These are phyloP conservation scores for Auricularia cornea DNA, from an alignment of 768 basidiomycete species.

Conservation along the genomic window DNA sequence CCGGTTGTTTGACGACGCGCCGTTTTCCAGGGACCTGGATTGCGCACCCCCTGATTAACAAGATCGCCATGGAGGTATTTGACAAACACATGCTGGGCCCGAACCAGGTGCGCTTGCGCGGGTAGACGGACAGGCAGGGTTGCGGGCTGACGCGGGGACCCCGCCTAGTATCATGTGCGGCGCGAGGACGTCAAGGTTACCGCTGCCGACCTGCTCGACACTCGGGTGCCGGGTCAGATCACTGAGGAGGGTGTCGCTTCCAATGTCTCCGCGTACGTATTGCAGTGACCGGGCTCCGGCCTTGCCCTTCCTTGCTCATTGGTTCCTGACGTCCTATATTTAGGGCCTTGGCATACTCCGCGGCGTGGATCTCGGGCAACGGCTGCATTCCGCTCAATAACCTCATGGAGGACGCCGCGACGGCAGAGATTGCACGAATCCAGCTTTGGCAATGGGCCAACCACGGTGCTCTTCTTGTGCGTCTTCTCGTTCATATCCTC, in stretches of 20 bases:
- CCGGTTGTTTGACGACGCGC: background rate
- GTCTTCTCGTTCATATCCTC: background rate
- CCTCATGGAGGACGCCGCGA: conserved; percentile 97
- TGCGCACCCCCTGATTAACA: conserved; percentile 91
- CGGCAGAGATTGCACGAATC: conserved; percentile 95
- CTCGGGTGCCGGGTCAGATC: conserved; percentile 76
- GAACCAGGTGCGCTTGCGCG: conserved; percentile 76
- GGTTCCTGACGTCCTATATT: background rate
- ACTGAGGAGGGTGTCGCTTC: conserved; percentile 80
- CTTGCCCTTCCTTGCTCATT: no score
- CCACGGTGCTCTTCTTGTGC: conserved; percentile 33
- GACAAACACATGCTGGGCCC: conserved; percentile 94
- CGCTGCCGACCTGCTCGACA: conserved; percentile 80
- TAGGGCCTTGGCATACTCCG: conserved; percentile 73
- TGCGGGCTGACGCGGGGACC: no score
- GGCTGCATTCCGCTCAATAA: conserved; percentile 96
- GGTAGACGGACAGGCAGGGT: no score
- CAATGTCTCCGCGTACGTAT: conserved; percentile 60
- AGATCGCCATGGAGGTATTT: conserved; percentile 84
- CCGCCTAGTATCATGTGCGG: conserved; percentile 92
- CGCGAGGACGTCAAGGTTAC: conserved; percentile 86
- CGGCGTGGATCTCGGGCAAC: conserved; percentile 94
- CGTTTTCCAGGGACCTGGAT: conserved; percentile 65
- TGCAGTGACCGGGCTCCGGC: no score
- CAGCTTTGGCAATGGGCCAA: conserved; percentile 99